Evolutionary conservation across 1,284 basidiomycete genomes (phyloP).

Genomic region (Leccinum cinnamomeum): DNA sequence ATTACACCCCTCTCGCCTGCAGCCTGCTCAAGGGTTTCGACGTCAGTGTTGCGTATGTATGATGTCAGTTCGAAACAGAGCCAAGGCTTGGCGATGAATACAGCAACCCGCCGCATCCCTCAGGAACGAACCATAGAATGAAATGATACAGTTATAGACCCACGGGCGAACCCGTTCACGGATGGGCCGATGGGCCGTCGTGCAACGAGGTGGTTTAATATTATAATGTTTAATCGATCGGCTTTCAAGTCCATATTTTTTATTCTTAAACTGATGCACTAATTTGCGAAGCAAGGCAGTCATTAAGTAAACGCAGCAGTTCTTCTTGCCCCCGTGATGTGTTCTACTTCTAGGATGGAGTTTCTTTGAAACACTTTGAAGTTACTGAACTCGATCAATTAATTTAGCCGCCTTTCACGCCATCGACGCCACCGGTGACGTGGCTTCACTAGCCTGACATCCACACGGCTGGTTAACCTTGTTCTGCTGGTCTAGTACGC

Average conservation of each 20-base stretch:
- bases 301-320: neutral
- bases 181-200: neutral
- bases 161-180: neutral
- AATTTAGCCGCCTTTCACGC: slow-evolving; percentile 2
- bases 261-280: neutral
- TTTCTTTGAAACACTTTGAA: slow-evolving; percentile 1
- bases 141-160: neutral
- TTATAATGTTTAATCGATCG: neutral
- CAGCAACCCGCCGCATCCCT: slow-evolving; percentile 25
- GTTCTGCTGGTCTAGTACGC: slow-evolving; percentile 16
- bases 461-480: neutral
- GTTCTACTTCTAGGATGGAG: neutral
- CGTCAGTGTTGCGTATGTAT: neutral
- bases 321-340: neutral
- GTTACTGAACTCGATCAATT: slow-evolving; percentile 1
- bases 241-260: neutral
- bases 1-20: neutral
- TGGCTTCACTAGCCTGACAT: neutral
- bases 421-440: slow-evolving; percentile 11
- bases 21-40: slow-evolving; percentile 7
- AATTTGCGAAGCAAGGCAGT: neutral
- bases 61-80: neutral
- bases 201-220: slow-evolving; percentile 20
- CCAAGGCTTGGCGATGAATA: slow-evolving; percentile 13
- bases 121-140: slow-evolving; percentile 3